A percentile compares a stretch with the other conserved stretches of the same genome.
Evolutionary conservation across 2,329 filamentous ascomycete species (phyloP).

Genomic region (Penicillium hesseltinei): DNA sequence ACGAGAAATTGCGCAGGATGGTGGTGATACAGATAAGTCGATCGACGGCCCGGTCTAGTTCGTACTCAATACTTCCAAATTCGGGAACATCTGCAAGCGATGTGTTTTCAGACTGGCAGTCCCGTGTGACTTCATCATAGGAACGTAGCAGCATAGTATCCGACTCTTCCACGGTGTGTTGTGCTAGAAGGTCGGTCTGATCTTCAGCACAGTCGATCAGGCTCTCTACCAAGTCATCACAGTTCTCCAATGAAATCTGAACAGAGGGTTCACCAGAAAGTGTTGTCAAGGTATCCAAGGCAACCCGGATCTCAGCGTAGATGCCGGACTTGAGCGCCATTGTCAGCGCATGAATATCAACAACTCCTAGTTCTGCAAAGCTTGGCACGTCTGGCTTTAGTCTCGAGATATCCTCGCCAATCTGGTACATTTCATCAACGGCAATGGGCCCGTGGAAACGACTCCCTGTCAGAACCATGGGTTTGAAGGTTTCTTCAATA

Average conservation of each 20-base stretch:
- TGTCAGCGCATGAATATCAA: conserved; percentile 86
- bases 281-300: conserved; percentile 76
- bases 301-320: conserved; percentile 82
- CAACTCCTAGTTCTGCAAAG: conserved; percentile 75
- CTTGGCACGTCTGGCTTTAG: conserved; percentile 73
- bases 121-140: conserved; percentile 83
- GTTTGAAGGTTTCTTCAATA: conserved; percentile 48
- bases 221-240: conserved; percentile 84
- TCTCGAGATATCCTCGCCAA: conserved; percentile 65
- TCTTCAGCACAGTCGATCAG: conserved; percentile 88
- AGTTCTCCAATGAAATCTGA: conserved; percentile 67
- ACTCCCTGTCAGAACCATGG: conserved; percentile 48
- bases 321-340: conserved; percentile 89
- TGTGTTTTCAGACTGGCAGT: conserved; percentile 72
- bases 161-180: conserved; percentile 79
- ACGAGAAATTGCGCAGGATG: conserved; percentile 89
- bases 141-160: conserved; percentile 78
- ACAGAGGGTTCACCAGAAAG: conserved; percentile 65
- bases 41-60: conserved; percentile 82
- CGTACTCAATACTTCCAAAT: conserved; percentile 74
- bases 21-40: conserved; percentile 86
- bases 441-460: conserved; percentile 71
- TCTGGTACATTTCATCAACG: conserved; percentile 60
- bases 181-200: conserved; percentile 78
- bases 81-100: conserved; percentile 68